These are phyloP conservation scores for Calonectria honghensis DNA, from an alignment of 2,329 filamentous ascomycete genomes.

Conservation along the genomic window DNA sequence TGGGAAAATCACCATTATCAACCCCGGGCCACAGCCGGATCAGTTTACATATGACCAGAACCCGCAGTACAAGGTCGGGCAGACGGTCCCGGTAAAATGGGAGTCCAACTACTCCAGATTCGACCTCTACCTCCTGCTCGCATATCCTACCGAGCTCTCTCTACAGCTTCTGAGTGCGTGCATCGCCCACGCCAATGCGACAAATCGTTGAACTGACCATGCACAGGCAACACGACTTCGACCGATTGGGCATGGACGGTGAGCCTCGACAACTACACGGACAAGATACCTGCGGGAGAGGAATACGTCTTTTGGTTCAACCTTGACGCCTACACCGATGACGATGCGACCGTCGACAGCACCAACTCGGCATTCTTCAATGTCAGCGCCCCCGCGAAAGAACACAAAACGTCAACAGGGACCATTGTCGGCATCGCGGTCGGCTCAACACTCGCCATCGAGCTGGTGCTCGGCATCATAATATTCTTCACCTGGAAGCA, in stretches of 20 bases:
- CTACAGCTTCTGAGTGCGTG: background rate
- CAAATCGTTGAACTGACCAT: background rate
- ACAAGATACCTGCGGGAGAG: background rate
- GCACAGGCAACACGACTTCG: background rate
- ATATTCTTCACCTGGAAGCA: background rate
- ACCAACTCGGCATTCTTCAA: constrained; percentile 6
- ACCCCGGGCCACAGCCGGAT: background rate
- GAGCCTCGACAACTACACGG: constrained; percentile 8
- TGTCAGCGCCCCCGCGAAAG: background rate
- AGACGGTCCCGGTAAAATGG: background rate
- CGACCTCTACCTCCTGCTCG: background rate
- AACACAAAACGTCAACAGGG: background rate
- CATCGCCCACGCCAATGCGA: background rate
- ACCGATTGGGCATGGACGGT: background rate
- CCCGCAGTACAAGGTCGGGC: background rate
- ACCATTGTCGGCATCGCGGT: background rate
- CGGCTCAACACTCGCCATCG: background rate
- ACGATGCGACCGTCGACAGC: constrained; percentile 17
- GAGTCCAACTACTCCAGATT: background rate
- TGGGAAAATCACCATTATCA: background rate
- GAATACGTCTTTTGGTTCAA: constrained; percentile 19
- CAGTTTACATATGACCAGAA: background rate
- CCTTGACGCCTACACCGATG: constrained; percentile 21
- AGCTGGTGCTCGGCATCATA: background rate
- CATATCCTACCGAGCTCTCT: background rate